Evolutionary conservation across 345 rosid species (phyloP), one percentile per base, ranked within the genome.

Genomic region (Rhodomyrtus tomentosa): DNA sequence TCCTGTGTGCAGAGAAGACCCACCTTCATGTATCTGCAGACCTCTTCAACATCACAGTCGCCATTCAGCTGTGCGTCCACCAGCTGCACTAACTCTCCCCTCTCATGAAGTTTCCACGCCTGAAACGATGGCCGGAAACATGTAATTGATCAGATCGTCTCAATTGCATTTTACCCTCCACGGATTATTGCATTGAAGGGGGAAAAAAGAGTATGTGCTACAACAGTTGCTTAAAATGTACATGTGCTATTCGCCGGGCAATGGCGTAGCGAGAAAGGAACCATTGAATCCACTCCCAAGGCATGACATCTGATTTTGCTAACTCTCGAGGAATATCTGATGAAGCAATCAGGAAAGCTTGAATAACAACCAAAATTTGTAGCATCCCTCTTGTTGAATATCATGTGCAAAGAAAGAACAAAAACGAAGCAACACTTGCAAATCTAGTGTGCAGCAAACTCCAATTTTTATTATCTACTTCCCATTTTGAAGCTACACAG

Each of bases 1-100:
- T 92, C 96, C 85, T 93, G 96, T 74, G 93, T 92, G 93, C 96
- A 91, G n/a, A 92, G 92, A 50, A 93, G 92, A 18, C 91, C 93
- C 72, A 92, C 89, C 89, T 89, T 92, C 55, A 93, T 82, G 89
- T 83, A 93, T 51, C 82, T 89, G 62, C 73, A 83, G 82, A 91
- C 93, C 84, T 93, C 93, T 83, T 89, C 92, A 38, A 32, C 50
- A 11, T 89, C 82, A 15, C 49, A 89, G 82, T 91, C 90, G 5
- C 86, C 91, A 7, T 72, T 50, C 84, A 92, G 32, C n/a, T 88
- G 82, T 24, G 82, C 10, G 76, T 92, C 95, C 27, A 87, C 92
- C 83, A 91, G 53, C 16, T 81, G 80, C 50, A 29, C 80, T 18
- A 91, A 91, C 84, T 92, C 83, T 59, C 88, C 90, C 4, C 7